Conservation (phyloP, 441 rosid species). For the Croton setiger region DNA sequence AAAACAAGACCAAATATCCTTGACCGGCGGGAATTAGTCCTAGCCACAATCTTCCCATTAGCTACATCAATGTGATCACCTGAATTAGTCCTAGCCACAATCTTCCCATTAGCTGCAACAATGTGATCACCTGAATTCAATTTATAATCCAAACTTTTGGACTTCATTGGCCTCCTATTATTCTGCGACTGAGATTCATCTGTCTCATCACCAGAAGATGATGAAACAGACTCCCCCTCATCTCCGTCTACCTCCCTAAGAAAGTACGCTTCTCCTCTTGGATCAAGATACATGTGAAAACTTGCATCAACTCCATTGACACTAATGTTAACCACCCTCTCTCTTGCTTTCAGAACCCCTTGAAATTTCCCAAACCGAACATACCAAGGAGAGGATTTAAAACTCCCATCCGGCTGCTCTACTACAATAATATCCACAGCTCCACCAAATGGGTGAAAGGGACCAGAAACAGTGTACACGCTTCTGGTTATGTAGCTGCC, state of each 20-base stretch:
- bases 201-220: constrained; percentile 61
- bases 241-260: constrained; percentile 61
- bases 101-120: constrained; percentile 37
- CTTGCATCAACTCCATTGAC: constrained; percentile 79
- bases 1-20: constrained; percentile 69
- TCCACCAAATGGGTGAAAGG: constrained; percentile 97
- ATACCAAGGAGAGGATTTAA: constrained; percentile 97
- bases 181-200: constrained; percentile 31
- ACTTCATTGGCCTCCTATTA: constrained; percentile 42
- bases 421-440: constrained; percentile 96
- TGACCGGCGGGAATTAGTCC: constrained; percentile 44
- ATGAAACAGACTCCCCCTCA: constrained; percentile 42
- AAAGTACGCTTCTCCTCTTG: constrained; percentile 91
- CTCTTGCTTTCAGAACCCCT: constrained; percentile 82
- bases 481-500: constrained; percentile 87
- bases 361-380: constrained; percentile 95
- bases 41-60: constrained; percentile 44
- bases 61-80: constrained; percentile 26
- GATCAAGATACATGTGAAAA: constrained; percentile 85
- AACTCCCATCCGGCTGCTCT: constrained; percentile 87
- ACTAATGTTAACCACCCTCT: constrained; percentile 54
- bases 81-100: constrained; percentile 40
- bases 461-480: constrained; percentile 77
- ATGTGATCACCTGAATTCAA: constrained; percentile 25
- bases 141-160: constrained; percentile 51